Evolutionary conservation across 805 yeast species (phyloP), one percentile per base, ranked within the genome.

Genomic region (Yarrowia yakushimensis): DNA sequence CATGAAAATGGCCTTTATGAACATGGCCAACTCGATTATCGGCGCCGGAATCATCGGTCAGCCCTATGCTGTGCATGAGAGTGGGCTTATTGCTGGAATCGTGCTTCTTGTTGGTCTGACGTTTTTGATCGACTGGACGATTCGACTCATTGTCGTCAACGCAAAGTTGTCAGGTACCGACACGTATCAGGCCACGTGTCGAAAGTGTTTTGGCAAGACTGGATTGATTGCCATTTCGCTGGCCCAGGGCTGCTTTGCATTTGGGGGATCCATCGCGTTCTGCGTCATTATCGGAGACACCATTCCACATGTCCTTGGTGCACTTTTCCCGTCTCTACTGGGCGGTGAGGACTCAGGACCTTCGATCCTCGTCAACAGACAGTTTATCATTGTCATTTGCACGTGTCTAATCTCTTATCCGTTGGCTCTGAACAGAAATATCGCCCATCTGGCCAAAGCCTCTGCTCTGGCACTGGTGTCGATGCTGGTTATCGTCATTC

Each of bases 1-100:
- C 41, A 79, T 92, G 80, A 82, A 81, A 63, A 87, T 87, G 90
- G 97, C 97, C 5, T 91, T 92, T 70, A 88, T 92, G 96, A 93
- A 93, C 74, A 91, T 92, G 96, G 96, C 97, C 10, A 92, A 92
- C 73, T 87, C 96, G 18, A 93, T 93, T 65, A 78, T 93, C 7
- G 98, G 98, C 0, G 97, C 98, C 0, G 98, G 98, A 2, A 89
- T 93, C 61, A 90, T 93, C 31, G 97, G 97, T 1, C 96, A 91
- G 66, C 96, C 98, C 1, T 87, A 85, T 66, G 97, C 97, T 0
- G 83, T 92, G 69, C 78, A 81, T 48, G 89, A 91, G 68, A 81
- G 89, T 18, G 98, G 98, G 0, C 72, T 93, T 3, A 63, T 85
- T 0, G 90, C 93, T 0, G 96, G 96, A 3, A 69, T 86, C 0